These are phyloP conservation scores for Pythium graminicola DNA, from an alignment of 352 stramenopile genomes.

Conservation along the genomic window DNA sequence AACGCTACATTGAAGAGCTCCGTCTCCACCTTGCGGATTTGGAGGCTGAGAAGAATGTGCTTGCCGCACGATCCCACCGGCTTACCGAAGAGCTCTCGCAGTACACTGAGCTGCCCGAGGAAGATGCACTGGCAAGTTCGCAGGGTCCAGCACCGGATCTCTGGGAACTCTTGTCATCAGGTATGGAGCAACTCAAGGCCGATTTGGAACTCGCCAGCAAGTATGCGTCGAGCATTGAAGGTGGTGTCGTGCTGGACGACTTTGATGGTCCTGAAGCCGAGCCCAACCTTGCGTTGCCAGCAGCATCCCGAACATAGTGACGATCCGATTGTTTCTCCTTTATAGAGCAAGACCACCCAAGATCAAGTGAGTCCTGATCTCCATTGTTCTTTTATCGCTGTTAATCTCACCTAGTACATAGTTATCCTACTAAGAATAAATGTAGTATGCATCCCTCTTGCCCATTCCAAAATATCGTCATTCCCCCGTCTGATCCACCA, in stretches of 20 bases:
- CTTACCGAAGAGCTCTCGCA: slow-evolving; percentile 78
- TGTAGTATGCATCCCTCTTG: background rate
- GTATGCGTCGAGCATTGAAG: slow-evolving; percentile 78
- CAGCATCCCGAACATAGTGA: slow-evolving; percentile 27
- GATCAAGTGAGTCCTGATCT: too few relatives aligned
- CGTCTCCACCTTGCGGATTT: slow-evolving; percentile 67
- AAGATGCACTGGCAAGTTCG: slow-evolving; percentile 48
- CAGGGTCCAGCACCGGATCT: slow-evolving; percentile 65
- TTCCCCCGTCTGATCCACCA: background rate
- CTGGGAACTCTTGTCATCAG: slow-evolving; percentile 77
- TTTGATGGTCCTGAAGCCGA: slow-evolving; percentile 37
- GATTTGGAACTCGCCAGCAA: slow-evolving; percentile 83
- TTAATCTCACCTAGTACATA: too few relatives aligned
- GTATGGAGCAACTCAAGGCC: slow-evolving; percentile 87
- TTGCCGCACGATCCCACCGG: slow-evolving; percentile 66
- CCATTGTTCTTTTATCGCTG: too few relatives aligned
- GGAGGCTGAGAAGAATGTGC: slow-evolving; percentile 80
- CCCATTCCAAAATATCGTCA: background rate
- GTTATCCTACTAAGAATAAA: slow-evolving; percentile 18
- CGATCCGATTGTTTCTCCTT: slow-evolving; percentile 1
- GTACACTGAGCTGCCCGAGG: slow-evolving; percentile 73
- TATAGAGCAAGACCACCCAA: background rate
- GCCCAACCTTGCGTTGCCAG: slow-evolving; percentile 40
- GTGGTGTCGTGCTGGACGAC: slow-evolving; percentile 27
- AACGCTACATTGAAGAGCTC: slow-evolving; percentile 58